Conservation (phyloP, 2,329 filamentous ascomycete species). For the Venturia asperata region DNA sequence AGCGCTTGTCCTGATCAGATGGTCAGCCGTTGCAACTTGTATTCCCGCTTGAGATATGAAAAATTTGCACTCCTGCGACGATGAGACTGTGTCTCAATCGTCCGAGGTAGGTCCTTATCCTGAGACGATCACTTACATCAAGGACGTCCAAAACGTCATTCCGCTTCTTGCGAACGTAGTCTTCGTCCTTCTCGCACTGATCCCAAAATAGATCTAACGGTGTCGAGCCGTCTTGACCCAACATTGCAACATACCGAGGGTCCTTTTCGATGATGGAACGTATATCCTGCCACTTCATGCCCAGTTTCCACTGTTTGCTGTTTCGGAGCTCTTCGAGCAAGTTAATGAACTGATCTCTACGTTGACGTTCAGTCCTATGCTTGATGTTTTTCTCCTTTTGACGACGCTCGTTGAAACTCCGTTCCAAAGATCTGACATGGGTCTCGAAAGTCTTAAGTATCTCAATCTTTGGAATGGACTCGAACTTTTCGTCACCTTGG, state of each 20-base stretch:
- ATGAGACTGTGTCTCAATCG: conserved; percentile 13
- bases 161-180: conserved; percentile 68
- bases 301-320: conserved; percentile 77
- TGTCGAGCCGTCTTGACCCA: conserved; percentile 73
- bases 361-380: conserved; percentile 74
- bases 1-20: conserved; percentile 66
- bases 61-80: not conserved
- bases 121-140: conserved; percentile 54
- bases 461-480: conserved; percentile 78
- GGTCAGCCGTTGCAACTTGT: conserved; percentile 1
- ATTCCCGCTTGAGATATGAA: not conserved
- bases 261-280: conserved; percentile 70
- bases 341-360: conserved; percentile 70
- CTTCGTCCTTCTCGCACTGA: conserved; percentile 85
- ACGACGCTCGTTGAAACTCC: conserved; percentile 80
- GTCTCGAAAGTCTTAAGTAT: conserved; percentile 89
- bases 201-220: conserved; percentile 96
- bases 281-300: conserved; percentile 82
- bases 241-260: conserved; percentile 72
- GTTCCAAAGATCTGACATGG: conserved; percentile 88
- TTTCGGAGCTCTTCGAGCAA: conserved; percentile 68
- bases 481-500: conserved; percentile 76
- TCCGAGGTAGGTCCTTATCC: not conserved
- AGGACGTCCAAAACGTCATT: conserved; percentile 84
- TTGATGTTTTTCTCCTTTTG: conserved; percentile 81